Base-by-base conservation (phyloP, 768 basidiomycete genomes). In the Tulasnella sp. region DNA sequence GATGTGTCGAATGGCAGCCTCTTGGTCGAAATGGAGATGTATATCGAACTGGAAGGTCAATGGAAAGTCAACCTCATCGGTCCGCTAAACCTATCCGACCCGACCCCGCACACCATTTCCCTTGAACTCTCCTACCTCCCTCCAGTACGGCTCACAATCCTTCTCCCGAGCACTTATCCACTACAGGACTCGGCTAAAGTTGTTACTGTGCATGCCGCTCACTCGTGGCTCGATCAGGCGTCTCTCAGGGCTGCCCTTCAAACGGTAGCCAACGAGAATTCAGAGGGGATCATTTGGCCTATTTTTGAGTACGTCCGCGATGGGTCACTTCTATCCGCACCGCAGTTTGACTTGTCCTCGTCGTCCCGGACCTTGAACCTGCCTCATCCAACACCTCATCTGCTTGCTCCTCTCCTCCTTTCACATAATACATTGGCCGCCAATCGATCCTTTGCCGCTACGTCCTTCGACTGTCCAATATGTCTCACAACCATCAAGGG, bases 401-500 rank as follows among this genome's bases (percentile, higher is more conserved):
- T 70, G 6, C 44, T 70, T 5, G 40, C 32, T 16, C 69, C 69
- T 2, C 69, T 62, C 26, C 69, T 70, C 32, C 34, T 59, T 16
- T 70, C 69, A 1, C 44, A 70, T n/a, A 70, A 70, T 37, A 70
- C 69, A 5, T 8, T 36, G 12, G 69, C 69, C 16, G 37, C 44
- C 2, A 44, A 40, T 5, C 6, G 32, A 70, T 29, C 41, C 14
- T 96, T 95, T 76, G 84, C 87, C 9, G 81, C 83, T 69, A 84
- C 83, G 17, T 87, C 89, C 0, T 90, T 91, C 79, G 79, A 82
- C 34, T 96, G 94, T 77, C 83, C 88, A 32, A 87, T 96, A 66
- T 96, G 94, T 78, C 80, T 95, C 4, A 84, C 85, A 40, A 84
- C 86, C 16, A 80, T 87, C 72, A 94, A 92, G 77, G 94, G 94